phyloP scores from a whole-genome alignment of 192 early-diverging fungal species.

The Powellomyces hirtus region DNA sequence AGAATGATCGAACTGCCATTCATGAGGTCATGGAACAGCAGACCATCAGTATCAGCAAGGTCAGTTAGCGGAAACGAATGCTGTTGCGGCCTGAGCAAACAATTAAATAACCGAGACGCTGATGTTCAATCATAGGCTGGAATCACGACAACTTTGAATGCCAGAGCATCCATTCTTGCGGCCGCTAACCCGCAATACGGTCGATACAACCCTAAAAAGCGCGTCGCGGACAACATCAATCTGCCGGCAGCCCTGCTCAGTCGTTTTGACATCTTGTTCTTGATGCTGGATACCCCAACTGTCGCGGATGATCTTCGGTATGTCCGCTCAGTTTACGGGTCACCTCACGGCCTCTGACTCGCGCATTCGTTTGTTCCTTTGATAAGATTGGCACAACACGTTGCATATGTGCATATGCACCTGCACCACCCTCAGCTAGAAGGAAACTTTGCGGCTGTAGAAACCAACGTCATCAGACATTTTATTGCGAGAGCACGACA shows the following conservation, averaged over 20 bases:
- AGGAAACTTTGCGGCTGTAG: conserved; percentile 62
- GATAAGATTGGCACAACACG: conserved; percentile 73
- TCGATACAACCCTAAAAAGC: conserved; percentile 75
- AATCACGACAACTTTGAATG: conserved; percentile 96
- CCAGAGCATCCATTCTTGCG: conserved; percentile 90
- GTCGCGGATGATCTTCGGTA: conserved; percentile 68
- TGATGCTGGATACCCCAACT: conserved; percentile 84
- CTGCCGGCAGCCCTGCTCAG: conserved; percentile 90
- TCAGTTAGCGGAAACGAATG: no score
- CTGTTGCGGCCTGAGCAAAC: neutral
- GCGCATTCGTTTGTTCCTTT: neutral
- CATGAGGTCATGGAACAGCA: conserved; percentile 99
- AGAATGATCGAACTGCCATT: conserved; percentile 91
- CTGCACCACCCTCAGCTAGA: conserved; percentile 69
- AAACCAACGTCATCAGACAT: conserved; percentile 73
- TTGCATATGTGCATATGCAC: conserved; percentile 90
- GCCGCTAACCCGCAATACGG: conserved; percentile 97
- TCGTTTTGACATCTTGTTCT: conserved; percentile 90
- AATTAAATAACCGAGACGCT: neutral
- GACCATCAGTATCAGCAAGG: conserved; percentile 94
- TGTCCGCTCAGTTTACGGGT: no score
- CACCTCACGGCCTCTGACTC: neutral
- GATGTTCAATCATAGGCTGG: conserved; percentile 62
- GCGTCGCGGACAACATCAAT: conserved; percentile 87
- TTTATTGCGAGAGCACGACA: conserved; percentile 82